phyloP scores from a whole-genome alignment of 2,329 filamentous ascomycete genomes.

The Mycosphaerella sp. region DNA sequence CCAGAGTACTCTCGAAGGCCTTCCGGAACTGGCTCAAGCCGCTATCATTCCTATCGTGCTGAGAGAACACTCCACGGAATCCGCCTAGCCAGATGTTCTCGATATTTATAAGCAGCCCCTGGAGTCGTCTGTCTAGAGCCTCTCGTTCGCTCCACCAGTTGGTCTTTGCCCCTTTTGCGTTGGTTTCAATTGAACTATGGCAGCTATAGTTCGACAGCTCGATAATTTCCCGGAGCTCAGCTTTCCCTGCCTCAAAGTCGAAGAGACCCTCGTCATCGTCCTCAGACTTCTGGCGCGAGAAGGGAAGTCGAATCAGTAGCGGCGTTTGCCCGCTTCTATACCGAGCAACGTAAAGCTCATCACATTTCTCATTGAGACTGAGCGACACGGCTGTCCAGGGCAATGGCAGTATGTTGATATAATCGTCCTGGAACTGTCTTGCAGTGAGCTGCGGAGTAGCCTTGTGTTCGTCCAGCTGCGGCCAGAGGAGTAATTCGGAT shows the following conservation, averaged over 20 bases:
- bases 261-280: slow-evolving; percentile 77
- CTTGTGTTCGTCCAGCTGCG: slow-evolving; percentile 26
- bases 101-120: slow-evolving; percentile 72
- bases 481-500: slow-evolving; percentile 38
- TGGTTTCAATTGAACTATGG: slow-evolving; percentile 65
- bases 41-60: slow-evolving; percentile 55
- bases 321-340: slow-evolving; percentile 68
- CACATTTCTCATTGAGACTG: slow-evolving; percentile 70
- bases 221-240: slow-evolving; percentile 78
- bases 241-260: slow-evolving; percentile 70
- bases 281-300: slow-evolving; percentile 73
- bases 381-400: slow-evolving; percentile 83
- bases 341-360: slow-evolving; percentile 85
- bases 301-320: slow-evolving; percentile 78
- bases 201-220: slow-evolving; percentile 74
- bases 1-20: slow-evolving; percentile 70
- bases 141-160: slow-evolving; percentile 89
- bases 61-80: slow-evolving; percentile 89
- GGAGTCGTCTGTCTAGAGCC: slow-evolving; percentile 68
- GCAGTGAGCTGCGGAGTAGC: slow-evolving; percentile 22
- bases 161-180: slow-evolving; percentile 64
- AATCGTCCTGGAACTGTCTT: slow-evolving; percentile 64
- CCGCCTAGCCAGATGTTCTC: slow-evolving; percentile 93
- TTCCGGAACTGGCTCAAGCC: slow-evolving; percentile 69
- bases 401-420: slow-evolving; percentile 75